phyloP scores from a whole-genome alignment of 2,329 filamentous ascomycete species.

The Ascocoryne sarcoides region DNA sequence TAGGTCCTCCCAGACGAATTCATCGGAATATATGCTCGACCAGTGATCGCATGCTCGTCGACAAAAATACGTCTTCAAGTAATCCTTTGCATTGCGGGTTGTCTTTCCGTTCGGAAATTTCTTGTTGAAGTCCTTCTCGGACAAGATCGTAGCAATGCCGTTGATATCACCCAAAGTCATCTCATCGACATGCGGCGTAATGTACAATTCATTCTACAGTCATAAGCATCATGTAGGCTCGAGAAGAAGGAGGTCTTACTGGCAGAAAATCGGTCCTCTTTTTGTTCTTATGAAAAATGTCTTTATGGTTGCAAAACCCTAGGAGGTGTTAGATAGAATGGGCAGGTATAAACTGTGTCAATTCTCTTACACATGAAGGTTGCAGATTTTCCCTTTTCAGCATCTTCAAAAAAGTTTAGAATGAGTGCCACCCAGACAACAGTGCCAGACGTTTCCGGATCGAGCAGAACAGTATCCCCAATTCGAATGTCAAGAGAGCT shows the following conservation, averaged over 20 bases:
- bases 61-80: constrained; percentile 83
- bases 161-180: constrained; percentile 87
- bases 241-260: constrained; percentile 33
- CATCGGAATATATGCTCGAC: constrained; percentile 83
- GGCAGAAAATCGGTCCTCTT: constrained; percentile 72
- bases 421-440: constrained; percentile 92
- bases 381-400: constrained; percentile 69
- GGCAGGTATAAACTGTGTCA: not conserved
- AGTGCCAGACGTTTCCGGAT: constrained; percentile 68
- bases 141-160: constrained; percentile 76
- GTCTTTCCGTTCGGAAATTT: constrained; percentile 68
- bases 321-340: constrained; percentile 5
- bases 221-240: not conserved
- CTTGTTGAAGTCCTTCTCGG: constrained; percentile 55
- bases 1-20: constrained; percentile 89
- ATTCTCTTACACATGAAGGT: constrained; percentile 61
- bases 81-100: constrained; percentile 62
- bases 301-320: constrained; percentile 84
- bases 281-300: constrained; percentile 75
- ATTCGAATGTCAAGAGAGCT: constrained; percentile 71
- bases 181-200: constrained; percentile 77
- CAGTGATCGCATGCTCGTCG: constrained; percentile 81
- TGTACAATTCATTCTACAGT: constrained; percentile 78
- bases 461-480: constrained; percentile 79
- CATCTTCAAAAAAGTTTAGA: constrained; percentile 66